Base-by-base conservation (phyloP, 345 rosid species). In the Garcia nutans region DNA sequence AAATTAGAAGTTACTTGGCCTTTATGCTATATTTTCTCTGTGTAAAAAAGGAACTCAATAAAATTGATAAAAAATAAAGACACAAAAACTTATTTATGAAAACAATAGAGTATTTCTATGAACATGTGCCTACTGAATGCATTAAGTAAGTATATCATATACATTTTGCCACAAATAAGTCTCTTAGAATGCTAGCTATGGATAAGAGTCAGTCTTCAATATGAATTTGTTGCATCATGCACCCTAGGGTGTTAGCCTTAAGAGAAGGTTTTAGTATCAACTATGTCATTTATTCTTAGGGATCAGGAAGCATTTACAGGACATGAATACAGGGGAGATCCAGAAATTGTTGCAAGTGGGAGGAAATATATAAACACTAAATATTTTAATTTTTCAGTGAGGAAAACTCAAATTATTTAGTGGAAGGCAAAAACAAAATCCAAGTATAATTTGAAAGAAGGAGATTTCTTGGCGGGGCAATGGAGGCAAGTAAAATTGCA, bases 131-230 rank as follows among this genome's bases (percentile, higher is more conserved):
- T 37, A 57, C 12, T 5, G 5, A 62, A 17, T 47, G 9, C 8
- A 69, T 55, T 55, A 41, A 57, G 41, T 26, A 24, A 78, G 47
- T 49, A 45, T 12, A 19, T 73, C 47, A 12, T 59, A 45, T 17
- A 68, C 49, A 70, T 26, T 71, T 76, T 23, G 50, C 55, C 73
- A 72, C 45, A 47, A 31, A 62, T 6, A 49, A 49, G 50, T 22
- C n/a, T 71, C 54, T 41, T 55, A 60, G 15, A 55, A 31, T 28
- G 45, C 65, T 62, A 74, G 55, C 65, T 31, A 72, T 67, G 5
- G 41, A 37, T 37, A 37, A 37, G 41, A 37, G 41, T 37, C 41
- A 37, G 41, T 37, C 41, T 37, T 37, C 7, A 24, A 10, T 55
- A 11, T 19, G 9, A 65, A 17, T 26, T 19, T 33, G 8, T 9